phyloP scores from a whole-genome alignment of 129 eudicot genomes.

The Sambucus nigra region DNA sequence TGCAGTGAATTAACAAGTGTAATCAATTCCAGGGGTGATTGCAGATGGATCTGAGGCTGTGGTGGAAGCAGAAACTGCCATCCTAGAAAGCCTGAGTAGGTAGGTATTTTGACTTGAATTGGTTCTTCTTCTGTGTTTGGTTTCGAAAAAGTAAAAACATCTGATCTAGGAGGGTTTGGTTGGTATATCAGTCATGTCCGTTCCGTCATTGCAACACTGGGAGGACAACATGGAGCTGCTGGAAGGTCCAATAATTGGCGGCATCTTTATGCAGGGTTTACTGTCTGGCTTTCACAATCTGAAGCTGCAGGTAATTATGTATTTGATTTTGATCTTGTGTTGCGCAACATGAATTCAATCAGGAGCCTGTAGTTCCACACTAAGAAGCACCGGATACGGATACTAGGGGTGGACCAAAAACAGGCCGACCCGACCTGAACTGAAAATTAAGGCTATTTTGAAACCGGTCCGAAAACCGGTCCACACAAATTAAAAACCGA shows the following conservation, averaged over 20 bases:
- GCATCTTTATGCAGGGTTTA: slow-evolving; percentile 87
- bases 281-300: slow-evolving; percentile 85
- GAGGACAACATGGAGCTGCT: slow-evolving; percentile 82
- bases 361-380: too few relatives aligned
- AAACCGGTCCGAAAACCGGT: too few relatives aligned
- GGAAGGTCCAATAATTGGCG: slow-evolving; percentile 64
- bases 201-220: slow-evolving; percentile 83
- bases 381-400: too few relatives aligned
- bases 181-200: slow-evolving; percentile 65
- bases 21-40: slow-evolving; percentile 43
- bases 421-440: too few relatives aligned
- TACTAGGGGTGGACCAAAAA: too few relatives aligned
- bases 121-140: neutral
- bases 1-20: slow-evolving; percentile 26
- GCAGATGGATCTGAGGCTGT: slow-evolving; percentile 72
- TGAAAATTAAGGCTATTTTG: too few relatives aligned
- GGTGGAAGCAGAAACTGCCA: slow-evolving; percentile 66
- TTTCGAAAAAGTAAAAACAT: neutral
- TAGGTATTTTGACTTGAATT: slow-evolving; percentile 19
- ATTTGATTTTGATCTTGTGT: neutral
- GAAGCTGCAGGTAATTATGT: slow-evolving; percentile 66
- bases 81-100: slow-evolving; percentile 90
- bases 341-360: too few relatives aligned
- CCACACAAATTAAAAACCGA: too few relatives aligned
- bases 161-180: neutral